Evolutionary conservation across 495 filamentous ascomycete species (phyloP), one percentile per base, ranked within the genome.

Genomic region (Parathielavia appendiculata): DNA sequence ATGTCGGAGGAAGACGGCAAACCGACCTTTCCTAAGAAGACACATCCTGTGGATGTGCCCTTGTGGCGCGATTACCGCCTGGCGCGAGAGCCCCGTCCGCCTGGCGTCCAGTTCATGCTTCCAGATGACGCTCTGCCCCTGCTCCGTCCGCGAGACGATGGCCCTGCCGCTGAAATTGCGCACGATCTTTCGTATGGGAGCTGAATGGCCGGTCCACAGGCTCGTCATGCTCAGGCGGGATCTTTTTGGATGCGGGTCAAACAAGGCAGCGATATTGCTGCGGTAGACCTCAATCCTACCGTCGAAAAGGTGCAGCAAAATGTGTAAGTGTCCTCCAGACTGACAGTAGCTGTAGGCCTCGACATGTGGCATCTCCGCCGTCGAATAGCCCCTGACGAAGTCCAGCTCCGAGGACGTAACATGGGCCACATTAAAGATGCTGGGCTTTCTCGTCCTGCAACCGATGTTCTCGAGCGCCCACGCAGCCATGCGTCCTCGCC

Each of bases 381-480:
- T 36, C 4, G 67, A 60, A 7, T 74, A 54, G 8, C 70, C 73
- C n/a, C 72, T 73, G 50, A 83, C 71, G 61, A 95, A 86, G 26
- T 83, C 81, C 38, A 95, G 76, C 50, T 84, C 77, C 54, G 89
- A 68, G 7, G 86, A 77, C 56, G 71, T 65, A 22, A 90, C 83
- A 69, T 96, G 89, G 7, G 90, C 85, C 64, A 97, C 83, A 63
- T 95, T 95, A 75, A 95, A 96, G 30, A 92, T 82, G 67, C 84
- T 79, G 3, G 81, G 79, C 60, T 85, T 82, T 60, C 79, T 82
- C 34, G 75, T 73, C 62, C 90, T 93, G 64, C 82, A 85, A 17
- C 91, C 90, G 23, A 97, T 80, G 66, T 92, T 90, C 69, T 97
- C 92, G 54, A 99, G 68, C 2, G 90, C 95, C 92, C 92, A 96